Conservation (phyloP, 345 rosid genomes). For the Salix purpurea region DNA sequence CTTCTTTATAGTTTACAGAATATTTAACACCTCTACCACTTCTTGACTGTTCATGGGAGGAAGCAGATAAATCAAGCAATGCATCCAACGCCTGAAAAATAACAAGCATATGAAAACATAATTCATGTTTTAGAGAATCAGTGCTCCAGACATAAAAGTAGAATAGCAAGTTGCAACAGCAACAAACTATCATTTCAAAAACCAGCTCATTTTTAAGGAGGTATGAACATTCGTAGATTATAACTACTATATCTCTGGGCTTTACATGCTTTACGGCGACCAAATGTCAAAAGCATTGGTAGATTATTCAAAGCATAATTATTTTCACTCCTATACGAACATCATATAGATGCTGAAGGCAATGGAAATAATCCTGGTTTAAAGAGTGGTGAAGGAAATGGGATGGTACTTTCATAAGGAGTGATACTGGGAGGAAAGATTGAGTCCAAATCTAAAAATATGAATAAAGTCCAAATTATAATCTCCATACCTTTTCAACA, state of each 20-base stretch:
- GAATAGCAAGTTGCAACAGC: not conserved
- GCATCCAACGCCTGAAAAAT: conserved; percentile 63
- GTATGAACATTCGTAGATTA: no score
- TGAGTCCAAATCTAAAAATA: not conserved
- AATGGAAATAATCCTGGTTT: not conserved
- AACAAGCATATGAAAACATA: not conserved
- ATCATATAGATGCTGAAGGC: not conserved
- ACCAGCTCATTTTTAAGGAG: not conserved
- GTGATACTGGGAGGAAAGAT: not conserved
- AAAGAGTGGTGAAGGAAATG: not conserved
- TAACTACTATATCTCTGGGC: no score
- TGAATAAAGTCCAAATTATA: not conserved
- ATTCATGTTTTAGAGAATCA: not conserved
- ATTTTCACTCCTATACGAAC: not conserved
- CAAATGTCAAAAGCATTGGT: not conserved
- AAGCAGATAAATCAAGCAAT: conserved; percentile 63
- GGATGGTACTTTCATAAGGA: no score
- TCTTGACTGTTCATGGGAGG: conserved; percentile 42
- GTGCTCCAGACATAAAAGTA: not conserved
- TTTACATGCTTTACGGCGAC: not conserved
- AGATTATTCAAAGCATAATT: not conserved
- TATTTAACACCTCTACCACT: conserved; percentile 20
- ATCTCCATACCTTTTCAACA: conserved; percentile 61
- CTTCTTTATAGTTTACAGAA: conserved; percentile 23
- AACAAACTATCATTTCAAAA: not conserved